These are phyloP conservation scores for Citrus maxima DNA, from an alignment of 345 rosid species.

Conservation along the genomic window DNA sequence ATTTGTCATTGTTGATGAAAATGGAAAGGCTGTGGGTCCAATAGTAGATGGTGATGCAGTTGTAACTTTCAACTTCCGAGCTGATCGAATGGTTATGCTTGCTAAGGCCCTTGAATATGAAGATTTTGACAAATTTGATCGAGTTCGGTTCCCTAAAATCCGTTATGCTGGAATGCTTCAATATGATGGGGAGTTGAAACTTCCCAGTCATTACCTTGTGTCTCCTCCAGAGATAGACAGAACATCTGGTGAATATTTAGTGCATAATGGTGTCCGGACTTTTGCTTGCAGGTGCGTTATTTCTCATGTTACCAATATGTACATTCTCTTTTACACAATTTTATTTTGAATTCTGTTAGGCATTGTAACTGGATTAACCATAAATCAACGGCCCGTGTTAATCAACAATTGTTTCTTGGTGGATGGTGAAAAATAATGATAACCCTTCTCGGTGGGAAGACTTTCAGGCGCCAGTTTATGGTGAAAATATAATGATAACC, in stretches of 20 bases:
- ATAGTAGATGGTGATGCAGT: conserved; percentile 94
- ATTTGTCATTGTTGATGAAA: conserved; percentile 82
- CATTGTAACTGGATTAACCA: not conserved
- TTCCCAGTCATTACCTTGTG: conserved; percentile 81
- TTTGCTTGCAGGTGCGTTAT: conserved; percentile 87
- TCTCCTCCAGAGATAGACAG: conserved; percentile 98
- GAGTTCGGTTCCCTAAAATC: conserved; percentile 85
- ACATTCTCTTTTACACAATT: not conserved
- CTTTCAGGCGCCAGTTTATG: too few relatives aligned
- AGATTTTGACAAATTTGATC: conserved; percentile 86
- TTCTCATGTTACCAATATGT: not conserved
- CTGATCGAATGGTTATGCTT: conserved; percentile 94
- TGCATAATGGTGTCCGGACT: conserved; percentile 69
- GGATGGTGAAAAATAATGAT: not conserved
- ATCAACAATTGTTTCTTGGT: not conserved
- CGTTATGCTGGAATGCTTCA: conserved; percentile 98
- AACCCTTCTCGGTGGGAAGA: not conserved
- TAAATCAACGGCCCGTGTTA: not conserved
- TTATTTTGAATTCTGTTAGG: not conserved
- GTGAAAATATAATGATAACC: not conserved
- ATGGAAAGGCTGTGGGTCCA: conserved; percentile 79
- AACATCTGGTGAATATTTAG: conserved; percentile 94
- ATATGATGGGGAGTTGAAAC: conserved; percentile 93
- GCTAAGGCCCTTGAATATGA: conserved; percentile 94
- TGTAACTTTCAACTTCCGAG: conserved; percentile 90